Base-by-base conservation (phyloP, 2,329 filamentous ascomycete species). In the Aureobasidium pullulans region DNA sequence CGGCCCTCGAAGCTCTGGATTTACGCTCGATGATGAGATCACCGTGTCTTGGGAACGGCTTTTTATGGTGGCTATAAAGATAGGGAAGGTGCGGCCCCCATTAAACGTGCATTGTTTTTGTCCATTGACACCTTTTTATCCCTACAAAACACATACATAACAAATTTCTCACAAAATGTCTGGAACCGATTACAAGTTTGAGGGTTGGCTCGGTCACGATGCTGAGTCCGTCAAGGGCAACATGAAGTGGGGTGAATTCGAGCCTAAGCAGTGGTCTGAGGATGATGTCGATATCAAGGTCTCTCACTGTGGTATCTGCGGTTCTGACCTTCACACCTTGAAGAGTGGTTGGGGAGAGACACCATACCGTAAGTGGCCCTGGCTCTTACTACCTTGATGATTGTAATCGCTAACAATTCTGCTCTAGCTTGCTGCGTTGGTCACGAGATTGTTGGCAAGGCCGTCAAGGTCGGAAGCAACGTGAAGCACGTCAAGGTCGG, bases 131-230 rank as follows among this genome's bases (percentile, higher is more conserved):
- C 7, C 4, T 3, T 2, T 9, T 6, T 8, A 31, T 40, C 28
- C 2, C 36, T 2, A 11, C 19, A 13, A 32, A 23, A 16, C 7
- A 37, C 36, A 23, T 16, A 37, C n/a, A 36, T n/a, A 37, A 6
- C 47, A 37, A 37, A 2, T 10, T 3, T 52, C 19, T 9, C 11
- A 23, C 19, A 54, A 13, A 29, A 65, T 65, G 64, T 56, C 60
- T 56, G 46, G 46, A 11, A 67, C 71, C 58, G 71, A 77, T 62
- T 78, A 79, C 70, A 78, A 77, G 57, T 84, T 84, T 66, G 75
- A 81, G 67, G 81, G 81, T 66, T 84, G 81, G 81, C 72, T 82
- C 64, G 81, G 78, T 66, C 75, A 79, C 31, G 77, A 79, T 69
- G 66, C 73, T 29, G 70, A 72, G 60, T 71, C 80, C 10, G 77